These are phyloP conservation scores for Blastobotrys terrestris DNA, from an alignment of 805 yeast species.

Conservation along the genomic window DNA sequence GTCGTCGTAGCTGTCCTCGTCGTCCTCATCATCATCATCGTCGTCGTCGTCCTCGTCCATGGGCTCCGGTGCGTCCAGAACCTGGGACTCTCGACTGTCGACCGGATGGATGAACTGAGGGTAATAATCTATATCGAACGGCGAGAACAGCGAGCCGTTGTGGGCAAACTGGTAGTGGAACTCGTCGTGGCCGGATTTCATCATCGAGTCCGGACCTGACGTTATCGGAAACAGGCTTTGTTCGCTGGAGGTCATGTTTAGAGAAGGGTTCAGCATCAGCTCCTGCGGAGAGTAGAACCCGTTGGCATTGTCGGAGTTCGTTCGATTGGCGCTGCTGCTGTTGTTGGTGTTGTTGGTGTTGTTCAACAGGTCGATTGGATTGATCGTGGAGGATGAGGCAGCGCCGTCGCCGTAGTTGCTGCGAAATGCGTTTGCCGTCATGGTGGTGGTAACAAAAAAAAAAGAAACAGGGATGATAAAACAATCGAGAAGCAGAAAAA, in stretches of 20 bases:
- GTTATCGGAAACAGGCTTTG: slow-evolving; percentile 3
- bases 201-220: slow-evolving; percentile 8
- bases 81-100: slow-evolving; percentile 1
- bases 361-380: not conserved
- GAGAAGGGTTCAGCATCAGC: not conserved
- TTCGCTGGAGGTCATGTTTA: not conserved
- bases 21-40: slow-evolving; percentile 18
- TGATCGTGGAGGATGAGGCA: not conserved
- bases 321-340: not conserved
- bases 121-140: slow-evolving; percentile 5
- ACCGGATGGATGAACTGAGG: slow-evolving; percentile 8
- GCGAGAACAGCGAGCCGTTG: slow-evolving; percentile 10
- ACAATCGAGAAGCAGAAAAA: not conserved
- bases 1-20: slow-evolving; percentile 6
- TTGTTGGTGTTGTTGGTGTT: not conserved
- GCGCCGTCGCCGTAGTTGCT: not conserved
- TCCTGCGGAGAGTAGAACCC: not conserved
- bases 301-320: slow-evolving; percentile 1
- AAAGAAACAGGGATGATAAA: not conserved
- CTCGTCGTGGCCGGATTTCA: slow-evolving; percentile 11
- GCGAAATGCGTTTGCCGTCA: slow-evolving; percentile 1
- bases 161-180: slow-evolving; percentile 4
- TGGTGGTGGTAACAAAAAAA: not conserved
- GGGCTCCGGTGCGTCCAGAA: slow-evolving; percentile 6
- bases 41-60: slow-evolving; percentile 19